Percentiles rank a stretch among this genome's conserved stretches.
Evolutionary conservation across 2,329 filamentous ascomycete species (phyloP).

Genomic region (Basipetospora chlamydospora): DNA sequence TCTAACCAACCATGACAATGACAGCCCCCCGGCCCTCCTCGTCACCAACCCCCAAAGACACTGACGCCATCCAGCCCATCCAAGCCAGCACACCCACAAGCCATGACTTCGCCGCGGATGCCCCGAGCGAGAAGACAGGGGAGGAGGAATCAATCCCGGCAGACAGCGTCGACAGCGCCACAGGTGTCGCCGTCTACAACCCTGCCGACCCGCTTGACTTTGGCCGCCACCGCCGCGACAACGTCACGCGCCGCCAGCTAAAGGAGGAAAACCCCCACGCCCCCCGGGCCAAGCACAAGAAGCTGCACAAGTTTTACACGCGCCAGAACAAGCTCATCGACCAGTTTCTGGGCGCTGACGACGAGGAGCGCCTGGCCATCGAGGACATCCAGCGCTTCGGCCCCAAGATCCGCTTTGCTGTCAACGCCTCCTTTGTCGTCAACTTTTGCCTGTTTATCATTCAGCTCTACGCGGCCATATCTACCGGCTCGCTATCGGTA

Average conservation of each 20-base stretch:
- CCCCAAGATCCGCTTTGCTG: constrained; percentile 36
- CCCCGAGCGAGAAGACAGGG: too few species aligned
- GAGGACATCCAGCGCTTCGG: constrained; percentile 35
- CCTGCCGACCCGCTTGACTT: constrained; percentile 22
- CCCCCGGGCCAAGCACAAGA: constrained; percentile 25
- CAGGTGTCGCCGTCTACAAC: constrained; percentile 4
- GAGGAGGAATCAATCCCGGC: too few species aligned
- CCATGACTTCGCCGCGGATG: too few species aligned
- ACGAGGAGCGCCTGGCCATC: constrained; percentile 36
- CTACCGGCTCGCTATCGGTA: constrained; percentile 40
- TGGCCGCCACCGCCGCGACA: constrained; percentile 22
- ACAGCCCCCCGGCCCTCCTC: too few species aligned
- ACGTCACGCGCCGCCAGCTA: constrained; percentile 5
- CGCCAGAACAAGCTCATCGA: constrained; percentile 34
- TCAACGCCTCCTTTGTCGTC: constrained; percentile 34
- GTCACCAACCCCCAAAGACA: too few species aligned
- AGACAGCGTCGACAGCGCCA: too few species aligned
- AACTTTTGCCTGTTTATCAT: constrained; percentile 42
- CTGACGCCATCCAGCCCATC: too few species aligned
- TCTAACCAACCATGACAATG: too few species aligned
- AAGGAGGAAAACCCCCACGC: constrained; percentile 25
- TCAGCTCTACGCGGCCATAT: constrained; percentile 42
- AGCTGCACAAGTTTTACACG: constrained; percentile 31
- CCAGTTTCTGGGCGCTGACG: constrained; percentile 37
- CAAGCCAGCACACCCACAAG: too few species aligned